Conservation (phyloP, 2,329 filamentous ascomycete genomes). For the Sporothrix phasma region DNA sequence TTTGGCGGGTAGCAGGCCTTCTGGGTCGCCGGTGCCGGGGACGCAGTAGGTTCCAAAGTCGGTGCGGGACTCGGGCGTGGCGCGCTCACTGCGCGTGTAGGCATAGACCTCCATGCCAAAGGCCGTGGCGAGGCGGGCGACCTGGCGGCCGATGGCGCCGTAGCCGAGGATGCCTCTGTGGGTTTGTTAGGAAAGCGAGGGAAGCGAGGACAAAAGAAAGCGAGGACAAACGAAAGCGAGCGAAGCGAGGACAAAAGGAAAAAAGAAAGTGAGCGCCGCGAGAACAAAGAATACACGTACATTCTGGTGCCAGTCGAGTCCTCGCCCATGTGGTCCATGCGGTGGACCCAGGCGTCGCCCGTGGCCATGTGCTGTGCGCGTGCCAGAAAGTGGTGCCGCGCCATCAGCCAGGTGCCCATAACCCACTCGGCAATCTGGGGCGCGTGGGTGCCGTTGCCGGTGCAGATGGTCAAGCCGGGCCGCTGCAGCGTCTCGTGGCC, state of each 20-base stretch:
- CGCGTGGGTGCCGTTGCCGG: conserved; percentile 34
- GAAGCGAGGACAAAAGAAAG: not conserved
- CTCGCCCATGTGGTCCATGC: not conserved
- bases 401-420: conserved; percentile 24
- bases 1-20: conserved; percentile 30
- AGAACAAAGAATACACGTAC: conserved; percentile 19
- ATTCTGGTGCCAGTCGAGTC: conserved; percentile 30
- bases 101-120: conserved; percentile 59
- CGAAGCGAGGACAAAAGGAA: not conserved
- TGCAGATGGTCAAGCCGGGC: conserved; percentile 30
- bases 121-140: conserved; percentile 41
- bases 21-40: conserved; percentile 45
- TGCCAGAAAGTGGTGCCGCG: conserved; percentile 19
- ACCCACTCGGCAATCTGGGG: conserved; percentile 28
- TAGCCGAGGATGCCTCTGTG: conserved; percentile 34
- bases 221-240: too few species aligned
- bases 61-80: conserved; percentile 46
- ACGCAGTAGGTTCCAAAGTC: conserved; percentile 52
- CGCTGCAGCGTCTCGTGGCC: conserved; percentile 28
- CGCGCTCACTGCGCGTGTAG: conserved; percentile 46
- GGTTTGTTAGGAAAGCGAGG: not conserved
- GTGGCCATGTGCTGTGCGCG: conserved; percentile 15
- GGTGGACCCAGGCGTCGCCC: conserved; percentile 14
- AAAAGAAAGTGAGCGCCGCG: too few species aligned
- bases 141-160: conserved; percentile 35